phyloP scores from a whole-genome alignment of 192 early-diverging fungal species.

The Backusella circina region DNA sequence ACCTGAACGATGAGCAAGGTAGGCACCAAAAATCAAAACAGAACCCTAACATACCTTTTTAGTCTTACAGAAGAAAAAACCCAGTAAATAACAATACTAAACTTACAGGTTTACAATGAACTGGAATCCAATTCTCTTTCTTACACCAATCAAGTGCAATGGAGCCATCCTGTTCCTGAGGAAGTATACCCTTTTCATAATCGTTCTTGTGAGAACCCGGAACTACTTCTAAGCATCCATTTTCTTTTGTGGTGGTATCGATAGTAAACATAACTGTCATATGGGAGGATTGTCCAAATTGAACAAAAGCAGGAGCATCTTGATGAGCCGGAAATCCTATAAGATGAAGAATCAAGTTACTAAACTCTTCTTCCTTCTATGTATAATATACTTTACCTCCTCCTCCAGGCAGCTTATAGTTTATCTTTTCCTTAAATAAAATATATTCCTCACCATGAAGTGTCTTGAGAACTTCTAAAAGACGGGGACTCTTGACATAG shows the following conservation, averaged over 20 bases:
- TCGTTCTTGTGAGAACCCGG: constrained; percentile 43
- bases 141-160: constrained; percentile 49
- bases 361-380: not conserved
- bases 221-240: constrained; percentile 58
- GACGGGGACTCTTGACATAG: constrained; percentile 43
- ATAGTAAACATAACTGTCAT: constrained; percentile 57
- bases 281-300: constrained; percentile 51
- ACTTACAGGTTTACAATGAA: constrained; percentile 46
- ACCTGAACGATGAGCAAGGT: constrained; percentile 54
- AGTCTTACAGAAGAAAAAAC: not conserved
- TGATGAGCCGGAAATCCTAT: constrained; percentile 56
- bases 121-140: constrained; percentile 48
- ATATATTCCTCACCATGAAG: constrained; percentile 51
- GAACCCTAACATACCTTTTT: constrained; percentile 34
- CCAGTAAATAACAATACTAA: not conserved
- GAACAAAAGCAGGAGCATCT: constrained; percentile 59
- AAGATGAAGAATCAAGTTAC: not conserved
- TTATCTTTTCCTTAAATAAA: constrained; percentile 64
- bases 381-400: constrained; percentile 24
- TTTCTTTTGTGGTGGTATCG: constrained; percentile 48
- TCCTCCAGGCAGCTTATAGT: constrained; percentile 57
- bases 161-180: constrained; percentile 39
- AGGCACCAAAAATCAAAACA: constrained; percentile 60
- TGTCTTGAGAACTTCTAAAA: constrained; percentile 44
- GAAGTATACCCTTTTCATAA: constrained; percentile 37